These are phyloP conservation scores for Setomelanomma holmii DNA, from an alignment of 2,329 filamentous ascomycete species.

Conservation along the genomic window DNA sequence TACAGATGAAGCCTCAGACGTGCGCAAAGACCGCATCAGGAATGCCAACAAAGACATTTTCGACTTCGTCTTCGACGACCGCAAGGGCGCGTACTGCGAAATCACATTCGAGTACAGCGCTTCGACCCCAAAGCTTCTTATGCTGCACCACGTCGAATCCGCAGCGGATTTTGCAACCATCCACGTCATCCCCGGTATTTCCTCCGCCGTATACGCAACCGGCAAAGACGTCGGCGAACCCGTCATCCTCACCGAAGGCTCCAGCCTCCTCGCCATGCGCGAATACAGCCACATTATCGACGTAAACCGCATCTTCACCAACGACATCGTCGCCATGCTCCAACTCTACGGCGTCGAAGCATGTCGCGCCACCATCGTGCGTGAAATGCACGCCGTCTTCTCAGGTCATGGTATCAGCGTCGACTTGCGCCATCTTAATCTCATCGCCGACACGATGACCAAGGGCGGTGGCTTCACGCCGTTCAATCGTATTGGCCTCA, in stretches of 20 bases:
- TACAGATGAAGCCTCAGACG: slow-evolving; percentile 39
- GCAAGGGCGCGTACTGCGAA: slow-evolving; percentile 74
- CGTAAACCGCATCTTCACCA: slow-evolving; percentile 85
- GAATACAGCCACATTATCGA: slow-evolving; percentile 85
- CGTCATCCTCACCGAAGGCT: slow-evolving; percentile 77
- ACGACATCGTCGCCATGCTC: slow-evolving; percentile 88
- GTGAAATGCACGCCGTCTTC: slow-evolving; percentile 87
- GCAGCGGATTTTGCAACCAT: slow-evolving; percentile 81
- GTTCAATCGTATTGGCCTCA: slow-evolving; percentile 90
- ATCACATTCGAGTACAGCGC: slow-evolving; percentile 84
- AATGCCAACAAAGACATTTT: slow-evolving; percentile 67
- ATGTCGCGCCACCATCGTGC: slow-evolving; percentile 83
- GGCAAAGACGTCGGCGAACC: slow-evolving; percentile 52
- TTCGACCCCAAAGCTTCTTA: slow-evolving; percentile 84
- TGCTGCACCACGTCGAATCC: slow-evolving; percentile 87
- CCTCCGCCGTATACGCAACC: slow-evolving; percentile 69
- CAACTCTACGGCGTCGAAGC: slow-evolving; percentile 91
- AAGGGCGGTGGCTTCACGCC: slow-evolving; percentile 85
- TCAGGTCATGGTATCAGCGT: slow-evolving; percentile 89
- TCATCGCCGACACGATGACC: slow-evolving; percentile 99
- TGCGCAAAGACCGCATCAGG: slow-evolving; percentile 51
- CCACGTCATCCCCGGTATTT: slow-evolving; percentile 82
- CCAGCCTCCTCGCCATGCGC: slow-evolving; percentile 91
- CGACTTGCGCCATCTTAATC: slow-evolving; percentile 88
- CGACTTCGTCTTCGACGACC: slow-evolving; percentile 80